phyloP scores from a whole-genome alignment of 2,329 filamentous ascomycete genomes.

The Cercospora sp. region DNA sequence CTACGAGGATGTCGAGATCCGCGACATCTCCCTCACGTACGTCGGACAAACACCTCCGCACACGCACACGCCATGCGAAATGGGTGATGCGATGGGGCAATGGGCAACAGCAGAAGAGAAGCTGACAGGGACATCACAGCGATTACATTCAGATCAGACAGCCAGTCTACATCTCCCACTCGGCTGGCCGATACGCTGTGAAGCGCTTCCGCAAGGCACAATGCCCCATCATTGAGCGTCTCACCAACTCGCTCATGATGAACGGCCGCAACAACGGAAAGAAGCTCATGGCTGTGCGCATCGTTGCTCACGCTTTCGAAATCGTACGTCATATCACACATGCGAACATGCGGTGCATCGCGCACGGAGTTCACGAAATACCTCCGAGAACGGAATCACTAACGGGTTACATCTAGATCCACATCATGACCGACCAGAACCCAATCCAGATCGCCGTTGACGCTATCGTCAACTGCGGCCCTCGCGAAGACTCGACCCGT shows the following conservation, averaged over 20 bases:
- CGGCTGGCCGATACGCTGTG: constrained; percentile 94
- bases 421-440: constrained; percentile 99
- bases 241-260: constrained; percentile 99
- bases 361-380: background rate
- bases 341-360: background rate
- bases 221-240: constrained; percentile 99
- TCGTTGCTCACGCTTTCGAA: constrained; percentile 98
- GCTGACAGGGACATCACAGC: constrained; percentile 55
- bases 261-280: constrained; percentile 99
- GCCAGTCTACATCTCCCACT: constrained; percentile 98
- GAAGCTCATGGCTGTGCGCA: constrained; percentile 99
- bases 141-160: constrained; percentile 99
- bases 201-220: constrained; percentile 99
- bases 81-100: background rate
- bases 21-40: constrained; percentile 99
- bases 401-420: constrained; percentile 64
- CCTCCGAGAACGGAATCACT: constrained; percentile 2
- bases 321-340: constrained; percentile 70
- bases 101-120: constrained; percentile 24
- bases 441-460: constrained; percentile 99
- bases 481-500: constrained; percentile 99
- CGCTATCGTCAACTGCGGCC: constrained; percentile 99
- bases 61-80: constrained; percentile 8
- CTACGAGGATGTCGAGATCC: constrained; percentile 99
- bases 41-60: constrained; percentile 38